Evolutionary conservation across 169 alveolate genomes (phyloP).

Genomic region (Cryptosporidium tyzzeri): DNA sequence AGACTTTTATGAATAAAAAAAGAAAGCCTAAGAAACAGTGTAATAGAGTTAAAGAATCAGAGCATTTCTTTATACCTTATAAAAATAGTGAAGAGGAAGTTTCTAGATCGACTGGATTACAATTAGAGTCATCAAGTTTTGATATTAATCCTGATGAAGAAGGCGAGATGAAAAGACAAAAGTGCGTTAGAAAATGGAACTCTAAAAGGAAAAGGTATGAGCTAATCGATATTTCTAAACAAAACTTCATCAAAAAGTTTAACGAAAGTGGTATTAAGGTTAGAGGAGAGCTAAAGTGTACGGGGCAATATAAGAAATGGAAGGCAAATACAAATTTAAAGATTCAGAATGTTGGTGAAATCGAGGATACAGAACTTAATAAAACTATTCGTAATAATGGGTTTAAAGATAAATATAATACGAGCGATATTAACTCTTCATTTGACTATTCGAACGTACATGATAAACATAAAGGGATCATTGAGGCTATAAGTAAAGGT

Average conservation of each 20-base stretch:
- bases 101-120: slow-evolving; percentile 29
- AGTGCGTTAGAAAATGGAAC: slow-evolving; percentile 80
- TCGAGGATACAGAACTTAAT: slow-evolving; percentile 72
- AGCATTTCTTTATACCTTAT: slow-evolving; percentile 76
- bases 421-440: not conserved
- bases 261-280: slow-evolving; percentile 65
- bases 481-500: slow-evolving; percentile 77
- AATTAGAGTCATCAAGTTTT: slow-evolving; percentile 72
- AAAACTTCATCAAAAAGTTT: slow-evolving; percentile 36
- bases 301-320: slow-evolving; percentile 80
- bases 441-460: slow-evolving; percentile 19
- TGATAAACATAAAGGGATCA: slow-evolving; percentile 77
- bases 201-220: slow-evolving; percentile 77
- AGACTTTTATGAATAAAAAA: slow-evolving; percentile 9
- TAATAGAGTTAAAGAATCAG: slow-evolving; percentile 14
- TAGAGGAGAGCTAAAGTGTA: slow-evolving; percentile 39
- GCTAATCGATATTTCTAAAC: slow-evolving; percentile 68
- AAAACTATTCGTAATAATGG: not conserved
- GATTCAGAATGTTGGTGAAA: slow-evolving; percentile 81
- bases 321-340: slow-evolving; percentile 78
- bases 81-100: slow-evolving; percentile 62
- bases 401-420: not conserved
- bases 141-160: slow-evolving; percentile 83
- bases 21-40: slow-evolving; percentile 21
- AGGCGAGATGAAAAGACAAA: slow-evolving; percentile 77